Evolutionary conservation across 768 basidiomycete species (phyloP), one percentile per base, ranked within the genome.

Genomic region (Suillus cothurnatus): DNA sequence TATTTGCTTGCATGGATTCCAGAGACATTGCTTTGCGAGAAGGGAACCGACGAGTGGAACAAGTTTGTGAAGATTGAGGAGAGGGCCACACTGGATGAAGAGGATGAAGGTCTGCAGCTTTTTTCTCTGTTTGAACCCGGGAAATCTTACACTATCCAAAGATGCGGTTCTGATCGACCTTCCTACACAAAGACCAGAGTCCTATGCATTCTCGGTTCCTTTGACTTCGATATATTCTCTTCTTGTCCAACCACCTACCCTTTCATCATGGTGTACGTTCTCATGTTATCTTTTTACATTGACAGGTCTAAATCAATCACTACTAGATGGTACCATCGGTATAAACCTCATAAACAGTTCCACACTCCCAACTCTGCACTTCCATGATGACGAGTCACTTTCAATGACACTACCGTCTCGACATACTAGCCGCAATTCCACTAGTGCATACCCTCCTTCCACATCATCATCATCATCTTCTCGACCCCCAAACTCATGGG

Each of bases 161-260:
- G 94, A 95, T 72, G 88, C 88, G 34, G 91, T 95, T 28, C 84
- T 95, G 49, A 93, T 95, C 67, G 91, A 94, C 69, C 82, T 94
- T 62, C 94, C 94, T 38, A 86, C 86, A 1, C 90, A 91, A 69
- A 82, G 90, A 59, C 91, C 94, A 4, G 93, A 96, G 75, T 92
- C 92, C 23, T 97, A 97, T 73, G 94, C 95, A 1, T 97, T 97
- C 80, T 96, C 95, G n/a, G 92, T 97, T 0, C 92, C 95, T 12
- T 72, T 97, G 53, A 91, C 91, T 0, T 91, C 91, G 12, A 88
- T 98, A 70, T 97, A 97, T 73, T 96, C 94, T 12, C 84, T 97
- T 62, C 82, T 95, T 64, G 91, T 94, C 1, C 88, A 92, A 71
- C 89, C 92, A 0, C 95, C 95, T 7, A 88, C 90, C 1, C 80